Base-by-base conservation (phyloP, 257 asterid genomes). In the Gardenia jasminoides region DNA sequence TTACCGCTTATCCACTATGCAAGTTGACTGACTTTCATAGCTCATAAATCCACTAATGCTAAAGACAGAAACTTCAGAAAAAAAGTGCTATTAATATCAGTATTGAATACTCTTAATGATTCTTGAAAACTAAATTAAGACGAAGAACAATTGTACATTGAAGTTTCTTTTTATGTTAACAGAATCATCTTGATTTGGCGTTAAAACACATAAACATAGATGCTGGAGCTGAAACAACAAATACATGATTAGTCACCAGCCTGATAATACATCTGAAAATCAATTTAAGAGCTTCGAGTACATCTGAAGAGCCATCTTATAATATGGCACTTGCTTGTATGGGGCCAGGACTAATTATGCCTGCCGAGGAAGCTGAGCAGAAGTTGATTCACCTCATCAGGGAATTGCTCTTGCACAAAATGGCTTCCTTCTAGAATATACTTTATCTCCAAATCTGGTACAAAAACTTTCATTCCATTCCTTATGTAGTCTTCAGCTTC, bases 351-450 rank as follows among this genome's bases (percentile, higher is more conserved):
- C 62, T 48, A 68, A 48, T 26, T n/a, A 68, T 77, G 78, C 72
- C 48, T 84, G 66, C 61, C 80, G 75, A 90, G 89, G 80, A 92
- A 90, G 70, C 84, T 62, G 6, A 89, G 85, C 11, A 91, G 81
- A 1, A 85, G 81, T 84, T 85, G 58, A 77, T 91, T 92, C 39
- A 92, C 91, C 85, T 82, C 78, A 33, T 84, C 83, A 6, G 96
- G 97, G 69, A 82, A 83, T 77, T 93, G 98, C 82, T 93, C 98
- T 81, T 86, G 98, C 74, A 89, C 91, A 74, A 93, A 93, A 85
- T 93, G 98, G 41, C 81, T 76, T 64, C 98, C 98, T 80, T 91
- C 91, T 15, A 93, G 91, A 72, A 93, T 39, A 82, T 64, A 90
- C 6, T 26, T 43, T 61, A 87, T 80, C 90, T 89, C 90, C 88